Percentiles rank a stretch among this genome's conserved stretches.
These are phyloP conservation scores for Stagonosporopsis chrysanthemi DNA, from an alignment of 2,329 filamentous ascomycete species.

Conservation along the genomic window DNA sequence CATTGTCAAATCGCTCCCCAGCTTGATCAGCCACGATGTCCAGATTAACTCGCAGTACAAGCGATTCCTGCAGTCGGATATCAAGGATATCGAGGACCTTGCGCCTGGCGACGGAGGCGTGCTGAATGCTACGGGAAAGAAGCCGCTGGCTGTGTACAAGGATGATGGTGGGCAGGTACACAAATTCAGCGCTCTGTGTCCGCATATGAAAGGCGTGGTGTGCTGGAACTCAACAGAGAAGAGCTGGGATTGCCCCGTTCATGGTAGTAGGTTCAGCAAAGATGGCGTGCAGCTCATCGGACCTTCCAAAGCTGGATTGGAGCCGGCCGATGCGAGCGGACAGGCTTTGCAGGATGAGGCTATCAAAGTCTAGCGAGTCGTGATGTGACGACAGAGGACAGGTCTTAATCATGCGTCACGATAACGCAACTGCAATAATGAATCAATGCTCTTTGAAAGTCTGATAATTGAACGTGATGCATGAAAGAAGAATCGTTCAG, in stretches of 20 bases:
- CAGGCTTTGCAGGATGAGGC: constrained; percentile 33
- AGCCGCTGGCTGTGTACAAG: constrained; percentile 64
- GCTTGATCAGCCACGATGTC: constrained; percentile 60
- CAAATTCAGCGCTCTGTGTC: constrained; percentile 63
- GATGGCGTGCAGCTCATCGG: constrained; percentile 54
- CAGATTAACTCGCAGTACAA: constrained; percentile 66
- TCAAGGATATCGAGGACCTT: constrained; percentile 64
- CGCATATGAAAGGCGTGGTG: constrained; percentile 63
- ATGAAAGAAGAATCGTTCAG: constrained; percentile 8
- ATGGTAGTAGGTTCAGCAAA: constrained; percentile 54
- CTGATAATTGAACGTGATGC: neutral
- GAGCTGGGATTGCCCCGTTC: constrained; percentile 59
- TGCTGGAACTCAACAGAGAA: constrained; percentile 60
- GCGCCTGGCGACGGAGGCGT: constrained; percentile 60
- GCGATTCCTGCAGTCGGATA: constrained; percentile 61
- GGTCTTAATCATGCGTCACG: no score
- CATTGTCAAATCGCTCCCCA: constrained; percentile 55
- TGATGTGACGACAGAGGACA: neutral
- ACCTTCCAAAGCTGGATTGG: constrained; percentile 50
- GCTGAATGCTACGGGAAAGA: constrained; percentile 57
- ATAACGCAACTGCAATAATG: no score
- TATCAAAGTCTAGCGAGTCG: constrained; percentile 8
- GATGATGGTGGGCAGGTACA: constrained; percentile 61
- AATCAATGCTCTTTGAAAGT: neutral
- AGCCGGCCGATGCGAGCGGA: constrained; percentile 41